phyloP scores from a whole-genome alignment of 2,329 filamentous ascomycete genomes.

The Sphaerulina populicola region DNA sequence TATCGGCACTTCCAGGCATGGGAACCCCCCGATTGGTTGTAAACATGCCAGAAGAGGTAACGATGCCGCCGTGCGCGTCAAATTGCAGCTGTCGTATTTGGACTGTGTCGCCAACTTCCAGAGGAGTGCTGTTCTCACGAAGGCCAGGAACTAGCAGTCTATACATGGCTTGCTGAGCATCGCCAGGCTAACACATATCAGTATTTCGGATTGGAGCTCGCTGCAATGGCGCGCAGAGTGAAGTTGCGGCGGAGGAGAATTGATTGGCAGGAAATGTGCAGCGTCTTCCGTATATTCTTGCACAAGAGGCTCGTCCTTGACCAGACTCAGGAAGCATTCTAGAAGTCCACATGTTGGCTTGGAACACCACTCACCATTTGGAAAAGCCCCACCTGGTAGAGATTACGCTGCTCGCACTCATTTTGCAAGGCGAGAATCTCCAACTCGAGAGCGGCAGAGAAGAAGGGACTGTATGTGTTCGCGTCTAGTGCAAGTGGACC shows the following conservation, averaged over 20 bases:
- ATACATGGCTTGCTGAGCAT: constrained; percentile 13
- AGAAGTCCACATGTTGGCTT: too few relatives aligned
- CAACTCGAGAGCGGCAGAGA: constrained; percentile 10
- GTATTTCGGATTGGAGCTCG: neutral
- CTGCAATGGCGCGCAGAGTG: neutral
- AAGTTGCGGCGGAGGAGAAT: neutral
- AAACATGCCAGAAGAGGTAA: constrained; percentile 2
- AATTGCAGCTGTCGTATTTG: constrained; percentile 21
- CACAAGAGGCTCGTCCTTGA: too few relatives aligned
- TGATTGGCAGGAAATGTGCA: too few relatives aligned
- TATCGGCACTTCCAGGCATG: constrained; percentile 5
- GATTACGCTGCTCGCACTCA: constrained; percentile 20
- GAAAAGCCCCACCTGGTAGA: constrained; percentile 15
- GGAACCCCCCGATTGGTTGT: neutral
- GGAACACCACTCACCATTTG: neutral
- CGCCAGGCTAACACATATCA: constrained; percentile 3
- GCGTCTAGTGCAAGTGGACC: neutral
- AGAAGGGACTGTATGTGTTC: neutral
- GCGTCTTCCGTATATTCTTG: too few relatives aligned
- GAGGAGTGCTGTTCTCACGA: constrained; percentile 17
- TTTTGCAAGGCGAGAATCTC: constrained; percentile 14
- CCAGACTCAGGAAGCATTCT: too few relatives aligned
- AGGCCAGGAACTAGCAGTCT: constrained; percentile 21
- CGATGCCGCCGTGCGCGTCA: constrained; percentile 8
- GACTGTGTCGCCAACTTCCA: constrained; percentile 24